These are phyloP conservation scores for Leishmania aethiopica DNA, from an alignment of 208 protist species.

Conservation along the genomic window DNA sequence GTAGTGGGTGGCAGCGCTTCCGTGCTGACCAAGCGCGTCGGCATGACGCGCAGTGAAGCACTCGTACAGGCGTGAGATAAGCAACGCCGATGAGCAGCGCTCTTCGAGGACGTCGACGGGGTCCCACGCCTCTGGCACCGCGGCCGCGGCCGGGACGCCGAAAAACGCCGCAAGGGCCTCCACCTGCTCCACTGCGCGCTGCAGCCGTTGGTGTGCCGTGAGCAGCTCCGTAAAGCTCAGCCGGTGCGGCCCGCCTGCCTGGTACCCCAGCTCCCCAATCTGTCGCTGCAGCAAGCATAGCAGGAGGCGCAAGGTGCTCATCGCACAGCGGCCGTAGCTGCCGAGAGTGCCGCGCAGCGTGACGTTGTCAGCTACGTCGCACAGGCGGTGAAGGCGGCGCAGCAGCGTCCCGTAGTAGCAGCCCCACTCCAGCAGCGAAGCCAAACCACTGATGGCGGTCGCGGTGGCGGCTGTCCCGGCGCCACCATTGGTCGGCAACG, in stretches of 20 bases:
- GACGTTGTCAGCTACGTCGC: conserved; percentile 39
- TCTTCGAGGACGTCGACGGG: conserved; percentile 20
- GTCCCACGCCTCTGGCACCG: conserved; percentile 13
- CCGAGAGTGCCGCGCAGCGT: conserved; percentile 57
- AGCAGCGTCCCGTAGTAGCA: conserved; percentile 76
- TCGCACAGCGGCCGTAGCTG: conserved; percentile 72
- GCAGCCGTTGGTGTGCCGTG: conserved; percentile 48
- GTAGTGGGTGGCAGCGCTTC: conserved; percentile 15
- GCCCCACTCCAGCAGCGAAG: conserved; percentile 66
- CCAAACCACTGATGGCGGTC: conserved; percentile 21
- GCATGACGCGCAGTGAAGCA: conserved; percentile 36
- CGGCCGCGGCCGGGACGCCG: conserved; percentile 27
- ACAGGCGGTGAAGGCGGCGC: conserved; percentile 59
- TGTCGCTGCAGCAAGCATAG: conserved; percentile 52
- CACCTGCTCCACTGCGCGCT: conserved; percentile 41
- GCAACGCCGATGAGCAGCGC: conserved; percentile 56
- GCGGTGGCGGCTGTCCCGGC: background rate
- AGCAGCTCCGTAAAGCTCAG: conserved; percentile 66
- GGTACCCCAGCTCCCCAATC: conserved; percentile 48
- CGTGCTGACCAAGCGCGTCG: conserved; percentile 41
- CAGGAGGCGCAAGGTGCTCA: conserved; percentile 48
- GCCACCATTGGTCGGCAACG: background rate
- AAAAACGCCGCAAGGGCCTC: conserved; percentile 62
- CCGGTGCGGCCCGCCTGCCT: conserved; percentile 47
- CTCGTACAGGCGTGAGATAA: conserved; percentile 61